These are phyloP conservation scores for Heterobasidion occidentale DNA, from an alignment of 1,284 basidiomycete species.

Conservation along the genomic window DNA sequence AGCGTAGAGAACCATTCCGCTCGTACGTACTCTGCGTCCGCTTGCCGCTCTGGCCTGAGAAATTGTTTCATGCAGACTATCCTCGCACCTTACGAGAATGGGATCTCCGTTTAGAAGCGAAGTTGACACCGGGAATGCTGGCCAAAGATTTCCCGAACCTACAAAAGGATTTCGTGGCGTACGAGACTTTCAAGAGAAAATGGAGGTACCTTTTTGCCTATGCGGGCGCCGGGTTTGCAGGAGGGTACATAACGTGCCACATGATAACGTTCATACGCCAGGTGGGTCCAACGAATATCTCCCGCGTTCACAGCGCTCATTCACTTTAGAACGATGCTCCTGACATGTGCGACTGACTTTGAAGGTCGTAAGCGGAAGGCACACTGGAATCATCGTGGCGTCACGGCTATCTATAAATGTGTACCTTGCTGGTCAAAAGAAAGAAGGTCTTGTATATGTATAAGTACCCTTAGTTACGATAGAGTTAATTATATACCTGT, in stretches of 20 bases:
- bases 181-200: slow-evolving; percentile 61
- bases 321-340: slow-evolving; percentile 1
- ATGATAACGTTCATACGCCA: slow-evolving; percentile 42
- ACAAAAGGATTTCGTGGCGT: slow-evolving; percentile 37
- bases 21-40: slow-evolving; percentile 29
- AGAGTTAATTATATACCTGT: no score
- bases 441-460: no score
- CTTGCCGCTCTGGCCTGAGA: background rate
- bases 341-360: background rate
- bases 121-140: slow-evolving; percentile 50
- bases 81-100: slow-evolving; percentile 87
- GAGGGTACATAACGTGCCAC: slow-evolving; percentile 72
- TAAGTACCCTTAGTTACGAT: no score
- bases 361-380: background rate
- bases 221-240: slow-evolving; percentile 65
- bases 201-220: slow-evolving; percentile 77
- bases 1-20: slow-evolving; percentile 83
- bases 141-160: slow-evolving; percentile 50
- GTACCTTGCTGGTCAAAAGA: background rate
- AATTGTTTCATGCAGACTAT: slow-evolving; percentile 47
- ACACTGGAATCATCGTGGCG: background rate
- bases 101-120: slow-evolving; percentile 65
- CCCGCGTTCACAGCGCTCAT: no score
- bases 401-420: background rate
- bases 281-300: slow-evolving; percentile 12